These are phyloP conservation scores for Globisporangium perplexum DNA, from an alignment of 352 stramenopile genomes.

Conservation along the genomic window DNA sequence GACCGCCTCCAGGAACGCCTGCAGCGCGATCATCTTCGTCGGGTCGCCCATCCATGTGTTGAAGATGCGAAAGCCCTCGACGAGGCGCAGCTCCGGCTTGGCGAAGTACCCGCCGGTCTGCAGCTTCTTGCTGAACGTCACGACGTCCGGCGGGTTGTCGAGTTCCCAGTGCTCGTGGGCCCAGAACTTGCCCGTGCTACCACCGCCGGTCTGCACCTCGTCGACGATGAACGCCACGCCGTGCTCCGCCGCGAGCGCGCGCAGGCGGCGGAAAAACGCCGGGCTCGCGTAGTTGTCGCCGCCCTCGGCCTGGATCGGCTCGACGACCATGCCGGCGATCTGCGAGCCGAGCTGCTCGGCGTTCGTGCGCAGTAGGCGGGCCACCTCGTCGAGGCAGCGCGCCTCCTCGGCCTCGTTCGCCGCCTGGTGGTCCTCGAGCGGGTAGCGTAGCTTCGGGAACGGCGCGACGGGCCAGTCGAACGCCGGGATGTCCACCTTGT, in stretches of 20 bases:
- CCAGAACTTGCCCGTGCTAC: slow-evolving; percentile 83
- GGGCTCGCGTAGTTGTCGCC: slow-evolving; percentile 76
- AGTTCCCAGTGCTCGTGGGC: slow-evolving; percentile 79
- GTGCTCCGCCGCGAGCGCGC: slow-evolving; percentile 45
- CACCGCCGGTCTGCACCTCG: slow-evolving; percentile 79
- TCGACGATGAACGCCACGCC: slow-evolving; percentile 81
- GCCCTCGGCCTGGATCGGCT: slow-evolving; percentile 79
- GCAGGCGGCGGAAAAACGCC: slow-evolving; percentile 58
- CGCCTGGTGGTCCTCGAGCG: slow-evolving; percentile 48
- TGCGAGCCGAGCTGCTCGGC: slow-evolving; percentile 21
- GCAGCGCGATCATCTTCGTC: slow-evolving; percentile 77
- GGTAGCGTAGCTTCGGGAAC: slow-evolving; percentile 67
- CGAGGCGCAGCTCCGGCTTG: slow-evolving; percentile 64
- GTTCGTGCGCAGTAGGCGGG: slow-evolving; percentile 43
- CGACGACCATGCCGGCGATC: slow-evolving; percentile 76
- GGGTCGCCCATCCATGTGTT: slow-evolving; percentile 89
- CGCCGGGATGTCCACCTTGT: slow-evolving; percentile 82
- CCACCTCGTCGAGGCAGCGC: slow-evolving; percentile 59
- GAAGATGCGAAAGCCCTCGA: slow-evolving; percentile 78
- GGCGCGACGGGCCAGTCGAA: slow-evolving; percentile 81
- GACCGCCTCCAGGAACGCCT: slow-evolving; percentile 68
- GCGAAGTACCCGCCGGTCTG: slow-evolving; percentile 80
- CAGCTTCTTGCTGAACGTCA: slow-evolving; percentile 87
- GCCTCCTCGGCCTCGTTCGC: slow-evolving; percentile 66
- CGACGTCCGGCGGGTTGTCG: slow-evolving; percentile 66